These are phyloP conservation scores for Tricholoma saponaceum DNA, from an alignment of 768 basidiomycete species.

Conservation along the genomic window DNA sequence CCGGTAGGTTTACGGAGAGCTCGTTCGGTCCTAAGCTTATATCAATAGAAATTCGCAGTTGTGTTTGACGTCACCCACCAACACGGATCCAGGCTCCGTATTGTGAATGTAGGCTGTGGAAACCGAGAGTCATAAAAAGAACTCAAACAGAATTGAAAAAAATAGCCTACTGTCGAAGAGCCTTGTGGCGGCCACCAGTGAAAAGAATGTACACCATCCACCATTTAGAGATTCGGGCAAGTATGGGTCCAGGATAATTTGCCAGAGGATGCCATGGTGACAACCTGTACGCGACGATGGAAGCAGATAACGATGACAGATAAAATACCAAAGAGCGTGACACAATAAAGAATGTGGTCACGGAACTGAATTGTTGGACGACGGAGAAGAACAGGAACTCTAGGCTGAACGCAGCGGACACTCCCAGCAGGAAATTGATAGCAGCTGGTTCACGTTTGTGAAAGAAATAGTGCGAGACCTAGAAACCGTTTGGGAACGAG, in stretches of 20 bases:
- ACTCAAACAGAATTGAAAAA: not conserved
- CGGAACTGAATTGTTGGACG: not conserved
- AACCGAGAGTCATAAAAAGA: not conserved
- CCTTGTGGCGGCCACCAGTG: not conserved
- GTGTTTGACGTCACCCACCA: slow-evolving; percentile 15
- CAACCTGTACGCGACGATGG: not conserved
- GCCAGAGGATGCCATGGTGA: slow-evolving; percentile 1
- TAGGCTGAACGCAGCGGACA: not conserved
- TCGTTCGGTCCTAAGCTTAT: slow-evolving; percentile 31
- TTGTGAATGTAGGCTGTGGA: slow-evolving; percentile 17
- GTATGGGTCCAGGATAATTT: not conserved
- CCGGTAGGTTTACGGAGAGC: slow-evolving; percentile 24
- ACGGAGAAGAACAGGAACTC: not conserved
- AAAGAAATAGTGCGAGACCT: not conserved
- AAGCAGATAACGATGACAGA: not conserved
- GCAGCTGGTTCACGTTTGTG: not conserved
- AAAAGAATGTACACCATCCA: not conserved
- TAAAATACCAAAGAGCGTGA: not conserved
- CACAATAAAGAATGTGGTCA: not conserved
- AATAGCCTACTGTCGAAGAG: not conserved
- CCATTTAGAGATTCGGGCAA: not conserved
- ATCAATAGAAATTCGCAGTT: not conserved
- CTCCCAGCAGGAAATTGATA: not conserved
- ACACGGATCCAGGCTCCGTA: slow-evolving; percentile 31
- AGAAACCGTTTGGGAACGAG: not conserved